Percentiles rank a stretch among this genome's conserved stretches.
Evolutionary conservation across 176 grass and related monocot genomes (phyloP).

Genomic region (barley (Hordeum vulgare)): MorexV3_pseudomolecules_assembly NC_058520.1:566419602-566420101

Average conservation of each 20-base stretch:
- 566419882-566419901: constrained; percentile 13
- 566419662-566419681: too few relatives aligned
- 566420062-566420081: constrained; percentile 18
- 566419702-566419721: too few relatives aligned
- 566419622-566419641: too few relatives aligned
- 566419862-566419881: constrained; percentile 9
- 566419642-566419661: too few relatives aligned
- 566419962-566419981: constrained; percentile 37
- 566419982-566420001: too few relatives aligned
- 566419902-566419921: constrained; percentile 28
- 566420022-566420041: constrained; percentile 24
- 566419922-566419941: constrained; percentile 44
- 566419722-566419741: constrained; percentile 22
- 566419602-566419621: too few relatives aligned
- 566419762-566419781: too few relatives aligned
- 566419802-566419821: not conserved
- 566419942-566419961: constrained; percentile 24
- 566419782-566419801: not conserved
- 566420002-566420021: too few relatives aligned
- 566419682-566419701: too few relatives aligned
- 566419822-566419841: constrained; percentile 36
- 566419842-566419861: not conserved
- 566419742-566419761: not conserved
- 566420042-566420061: constrained; percentile 17
- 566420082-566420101: not conserved